Conservation (phyloP, 345 rosid species). For the Rhodamnia rubescens region DNA sequence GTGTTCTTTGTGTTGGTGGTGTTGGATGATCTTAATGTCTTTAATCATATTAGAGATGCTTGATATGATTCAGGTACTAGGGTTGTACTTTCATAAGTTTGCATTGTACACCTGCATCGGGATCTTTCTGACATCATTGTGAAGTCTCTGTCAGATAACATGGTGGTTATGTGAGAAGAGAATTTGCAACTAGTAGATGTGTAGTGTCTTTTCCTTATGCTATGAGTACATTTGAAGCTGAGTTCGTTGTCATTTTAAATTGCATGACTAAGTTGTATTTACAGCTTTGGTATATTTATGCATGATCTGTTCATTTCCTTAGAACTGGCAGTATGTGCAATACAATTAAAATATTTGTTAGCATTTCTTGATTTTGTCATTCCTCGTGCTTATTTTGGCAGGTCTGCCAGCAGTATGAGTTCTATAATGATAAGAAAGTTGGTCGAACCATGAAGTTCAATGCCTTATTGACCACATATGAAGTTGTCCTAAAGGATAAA, state of each 20-base stretch:
- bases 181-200: neutral
- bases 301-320: neutral
- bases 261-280: neutral
- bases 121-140: neutral
- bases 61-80: neutral
- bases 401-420: conserved; percentile 97
- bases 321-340: neutral
- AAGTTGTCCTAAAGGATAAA: conserved; percentile 95
- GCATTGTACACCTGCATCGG: neutral
- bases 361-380: neutral
- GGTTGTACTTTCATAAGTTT: neutral
- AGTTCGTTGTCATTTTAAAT: neutral
- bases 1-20: neutral
- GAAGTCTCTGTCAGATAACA: neutral
- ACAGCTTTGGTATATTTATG: neutral
- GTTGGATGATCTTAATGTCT: neutral
- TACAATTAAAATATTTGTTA: neutral
- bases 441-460: conserved; percentile 85
- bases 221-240: neutral
- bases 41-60: neutral
- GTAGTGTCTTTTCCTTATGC: neutral
- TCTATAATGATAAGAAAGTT: conserved; percentile 74
- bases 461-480: conserved; percentile 87
- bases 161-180: neutral
- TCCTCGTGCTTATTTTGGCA: conserved; percentile 11